Percentiles rank a stretch among this genome's conserved stretches.
phyloP scores from a whole-genome alignment of 2,329 filamentous ascomycete species.

The Paradendryphiella salina region DNA sequence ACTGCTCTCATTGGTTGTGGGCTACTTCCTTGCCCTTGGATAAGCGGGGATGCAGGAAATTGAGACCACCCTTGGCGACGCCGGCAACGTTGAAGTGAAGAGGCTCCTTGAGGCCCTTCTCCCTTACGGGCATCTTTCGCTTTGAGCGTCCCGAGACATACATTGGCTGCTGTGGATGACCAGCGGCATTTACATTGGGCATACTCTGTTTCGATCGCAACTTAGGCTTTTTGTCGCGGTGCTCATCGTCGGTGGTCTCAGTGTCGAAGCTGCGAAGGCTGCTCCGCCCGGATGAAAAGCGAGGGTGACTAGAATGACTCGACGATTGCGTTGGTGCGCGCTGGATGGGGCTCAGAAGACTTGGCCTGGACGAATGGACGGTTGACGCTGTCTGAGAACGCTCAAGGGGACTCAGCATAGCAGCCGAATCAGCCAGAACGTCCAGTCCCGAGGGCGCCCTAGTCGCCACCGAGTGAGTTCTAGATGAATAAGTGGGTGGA shows the following conservation, averaged over 20 bases:
- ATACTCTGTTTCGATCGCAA: conserved; percentile 44
- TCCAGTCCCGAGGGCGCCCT: conserved; percentile 45
- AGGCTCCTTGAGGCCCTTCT: conserved; percentile 46
- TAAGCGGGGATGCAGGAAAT: conserved; percentile 39
- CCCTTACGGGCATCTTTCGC: conserved; percentile 47
- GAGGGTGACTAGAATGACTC: conserved; percentile 25
- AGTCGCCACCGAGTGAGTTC: conserved; percentile 46
- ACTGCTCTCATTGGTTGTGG: conserved; percentile 17
- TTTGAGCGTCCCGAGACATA: conserved; percentile 49
- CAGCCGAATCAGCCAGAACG: conserved; percentile 45
- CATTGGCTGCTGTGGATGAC: conserved; percentile 35
- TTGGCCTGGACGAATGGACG: conserved; percentile 14
- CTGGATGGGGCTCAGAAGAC: conserved; percentile 18
- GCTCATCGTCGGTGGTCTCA: conserved; percentile 45
- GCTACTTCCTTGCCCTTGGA: conserved; percentile 45
- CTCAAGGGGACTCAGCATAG: conserved; percentile 42
- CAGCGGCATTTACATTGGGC: conserved; percentile 33
- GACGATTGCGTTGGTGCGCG: conserved; percentile 20
- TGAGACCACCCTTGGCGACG: conserved; percentile 42
- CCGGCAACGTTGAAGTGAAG: conserved; percentile 47
- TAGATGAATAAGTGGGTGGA: conserved; percentile 49
- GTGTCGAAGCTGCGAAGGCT: conserved; percentile 46
- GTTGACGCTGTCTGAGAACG: conserved; percentile 32
- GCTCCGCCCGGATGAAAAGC: conserved; percentile 42
- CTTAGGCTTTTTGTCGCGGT: conserved; percentile 49